Conservation (phyloP, 2,329 filamentous ascomycete species). For the Calonectria ilicicola region DNA sequence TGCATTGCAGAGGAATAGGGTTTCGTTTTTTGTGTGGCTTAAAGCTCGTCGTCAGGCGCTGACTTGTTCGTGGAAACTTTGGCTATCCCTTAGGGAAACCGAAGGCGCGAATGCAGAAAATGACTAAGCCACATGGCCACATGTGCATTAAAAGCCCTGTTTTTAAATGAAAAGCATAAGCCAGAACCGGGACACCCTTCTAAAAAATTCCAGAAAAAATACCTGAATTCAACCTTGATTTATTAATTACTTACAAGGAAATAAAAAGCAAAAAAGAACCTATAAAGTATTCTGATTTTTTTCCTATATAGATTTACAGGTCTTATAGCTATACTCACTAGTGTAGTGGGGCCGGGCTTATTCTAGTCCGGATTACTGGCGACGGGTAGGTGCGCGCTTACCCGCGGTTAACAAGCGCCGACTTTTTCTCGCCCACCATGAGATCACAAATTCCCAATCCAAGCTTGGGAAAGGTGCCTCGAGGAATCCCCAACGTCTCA, state of each 20-base stretch:
- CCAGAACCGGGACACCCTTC: neutral
- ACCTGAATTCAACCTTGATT: too few species aligned
- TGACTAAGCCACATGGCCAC: slow-evolving; percentile 3
- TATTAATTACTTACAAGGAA: neutral
- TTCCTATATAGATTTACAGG: neutral
- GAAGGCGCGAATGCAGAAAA: neutral
- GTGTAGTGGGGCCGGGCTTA: slow-evolving; percentile 6
- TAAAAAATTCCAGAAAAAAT: neutral
- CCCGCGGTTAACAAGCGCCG: slow-evolving; percentile 40
- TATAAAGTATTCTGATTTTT: neutral
- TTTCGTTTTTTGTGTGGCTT: neutral
- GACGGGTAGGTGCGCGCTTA: slow-evolving; percentile 30
- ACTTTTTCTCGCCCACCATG: slow-evolving; percentile 37
- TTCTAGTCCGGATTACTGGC: neutral
- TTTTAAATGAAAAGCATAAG: slow-evolving; percentile 8
- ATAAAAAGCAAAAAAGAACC: neutral
- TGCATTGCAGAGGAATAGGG: neutral
- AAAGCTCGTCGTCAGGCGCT: neutral
- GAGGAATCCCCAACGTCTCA: slow-evolving; percentile 22
- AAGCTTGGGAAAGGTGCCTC: slow-evolving; percentile 36
- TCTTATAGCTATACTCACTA: slow-evolving; percentile 4
- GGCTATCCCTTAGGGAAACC: neutral
- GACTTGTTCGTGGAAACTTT: slow-evolving; percentile 3
- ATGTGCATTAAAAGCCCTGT: neutral
- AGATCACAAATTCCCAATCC: slow-evolving; percentile 41